phyloP scores from a whole-genome alignment of 768 basidiomycete genomes.

The Hericium rajendrae region DNA sequence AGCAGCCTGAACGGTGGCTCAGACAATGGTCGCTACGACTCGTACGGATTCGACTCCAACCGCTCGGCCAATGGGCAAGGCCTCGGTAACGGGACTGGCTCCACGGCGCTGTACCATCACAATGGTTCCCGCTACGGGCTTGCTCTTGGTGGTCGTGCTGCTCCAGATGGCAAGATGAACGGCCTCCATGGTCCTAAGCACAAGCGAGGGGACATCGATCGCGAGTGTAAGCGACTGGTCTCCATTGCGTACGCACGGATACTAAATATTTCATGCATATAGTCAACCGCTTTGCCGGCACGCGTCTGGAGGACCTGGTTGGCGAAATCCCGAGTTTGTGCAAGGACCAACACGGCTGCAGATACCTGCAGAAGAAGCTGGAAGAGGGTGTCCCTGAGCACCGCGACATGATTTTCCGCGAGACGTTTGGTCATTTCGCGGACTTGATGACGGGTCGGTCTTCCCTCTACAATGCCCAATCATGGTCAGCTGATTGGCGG shows the following conservation, averaged over 20 bases:
- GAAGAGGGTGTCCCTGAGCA: conserved; percentile 95
- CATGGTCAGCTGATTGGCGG: conserved; percentile 1
- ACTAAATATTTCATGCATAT: background rate
- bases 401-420: conserved; percentile 98
- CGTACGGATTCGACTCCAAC: conserved; percentile 46
- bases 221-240: conserved; percentile 48
- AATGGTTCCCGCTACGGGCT: conserved; percentile 71
- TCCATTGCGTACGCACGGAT: conserved; percentile 5
- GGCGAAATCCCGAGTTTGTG: conserved; percentile 91
- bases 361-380: conserved; percentile 97
- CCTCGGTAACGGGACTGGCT: conserved; percentile 37
- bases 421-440: conserved; percentile 95
- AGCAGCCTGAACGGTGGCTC: conserved; percentile 22
- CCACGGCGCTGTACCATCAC: conserved; percentile 71
- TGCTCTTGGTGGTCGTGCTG: conserved; percentile 44
- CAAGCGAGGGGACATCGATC: conserved; percentile 87
- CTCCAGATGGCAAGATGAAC: conserved; percentile 73
- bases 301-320: conserved; percentile 87
- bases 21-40: conserved; percentile 44
- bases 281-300: conserved; percentile 98
- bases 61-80: conserved; percentile 2
- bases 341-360: conserved; percentile 98
- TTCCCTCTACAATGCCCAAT: background rate
- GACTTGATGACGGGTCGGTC: conserved; percentile 95
- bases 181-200: conserved; percentile 89